A percentile compares a stretch with the other conserved stretches of the same genome.
Evolutionary conservation across 176 grass and related monocot species (phyloP).

Genomic region (Musa troglodytarum): DNA sequence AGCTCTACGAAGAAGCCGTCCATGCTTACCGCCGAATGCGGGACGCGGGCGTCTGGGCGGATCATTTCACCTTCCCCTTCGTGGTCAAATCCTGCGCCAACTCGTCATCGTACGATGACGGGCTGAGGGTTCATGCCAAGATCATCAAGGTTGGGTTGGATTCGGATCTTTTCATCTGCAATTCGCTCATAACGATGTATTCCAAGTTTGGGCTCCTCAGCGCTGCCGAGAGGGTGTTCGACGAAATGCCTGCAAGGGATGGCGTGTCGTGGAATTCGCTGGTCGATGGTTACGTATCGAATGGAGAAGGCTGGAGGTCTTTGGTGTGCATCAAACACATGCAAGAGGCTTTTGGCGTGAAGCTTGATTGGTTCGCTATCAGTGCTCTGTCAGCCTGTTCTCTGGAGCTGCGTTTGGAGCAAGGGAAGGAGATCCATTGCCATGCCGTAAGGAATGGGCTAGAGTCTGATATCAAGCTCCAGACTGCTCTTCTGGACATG

Average conservation of each 20-base stretch:
- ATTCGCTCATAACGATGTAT: conserved; percentile 63
- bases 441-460: conserved; percentile 45
- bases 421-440: conserved; percentile 56
- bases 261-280: conserved; percentile 74
- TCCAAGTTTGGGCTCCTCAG: conserved; percentile 43
- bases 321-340: conserved; percentile 48
- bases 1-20: conserved; percentile 36
- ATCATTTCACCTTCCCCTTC: conserved; percentile 71
- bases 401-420: conserved; percentile 28
- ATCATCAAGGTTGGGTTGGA: conserved; percentile 49
- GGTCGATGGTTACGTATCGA: conserved; percentile 57
- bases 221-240: conserved; percentile 64
- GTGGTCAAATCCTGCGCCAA: conserved; percentile 58
- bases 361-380: conserved; percentile 42
- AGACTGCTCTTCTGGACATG: conserved; percentile 78
- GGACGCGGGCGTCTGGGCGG: conserved; percentile 29
- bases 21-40: conserved; percentile 48
- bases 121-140: conserved; percentile 38
- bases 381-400: conserved; percentile 61
- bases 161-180: conserved; percentile 49
- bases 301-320: conserved; percentile 33
- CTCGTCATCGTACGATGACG: conserved; percentile 7
- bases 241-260: conserved; percentile 61
- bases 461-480: conserved; percentile 56
- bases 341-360: conserved; percentile 15